Evolutionary conservation across 2,329 filamentous ascomycete genomes (phyloP).

Genomic region (Graphilbum ipis-grandicollis): DNA sequence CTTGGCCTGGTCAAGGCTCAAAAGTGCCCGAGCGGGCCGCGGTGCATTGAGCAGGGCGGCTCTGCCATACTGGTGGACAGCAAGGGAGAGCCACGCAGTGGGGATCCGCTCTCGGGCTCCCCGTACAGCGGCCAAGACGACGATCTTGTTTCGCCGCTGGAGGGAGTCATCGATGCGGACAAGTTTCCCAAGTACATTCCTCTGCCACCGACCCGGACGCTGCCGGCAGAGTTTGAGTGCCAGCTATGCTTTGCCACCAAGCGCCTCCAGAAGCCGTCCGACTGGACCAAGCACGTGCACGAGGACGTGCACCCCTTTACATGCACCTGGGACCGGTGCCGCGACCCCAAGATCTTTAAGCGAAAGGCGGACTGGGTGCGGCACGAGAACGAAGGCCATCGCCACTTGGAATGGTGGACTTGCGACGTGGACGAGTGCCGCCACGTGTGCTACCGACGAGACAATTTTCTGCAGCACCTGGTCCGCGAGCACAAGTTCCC

Average conservation of each 20-base stretch:
- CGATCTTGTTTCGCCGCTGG: conserved; percentile 35
- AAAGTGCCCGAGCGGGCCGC: conserved; percentile 40
- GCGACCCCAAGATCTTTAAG: conserved; percentile 82
- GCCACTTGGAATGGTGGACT: conserved; percentile 80
- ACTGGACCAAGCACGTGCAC: conserved; percentile 94
- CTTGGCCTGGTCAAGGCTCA: conserved; percentile 33
- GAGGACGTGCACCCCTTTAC: conserved; percentile 89
- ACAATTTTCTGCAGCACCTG: conserved; percentile 87
- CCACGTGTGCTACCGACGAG: conserved; percentile 71
- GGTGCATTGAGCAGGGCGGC: conserved; percentile 54
- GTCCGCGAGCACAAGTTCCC: conserved; percentile 78
- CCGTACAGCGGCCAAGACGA: conserved; percentile 43
- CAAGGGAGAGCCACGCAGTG: conserved; percentile 38
- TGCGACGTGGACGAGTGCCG: conserved; percentile 67
- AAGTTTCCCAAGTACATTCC: conserved; percentile 70
- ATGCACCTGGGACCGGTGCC: conserved; percentile 72
- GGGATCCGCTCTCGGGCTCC: conserved; percentile 37
- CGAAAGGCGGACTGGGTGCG: conserved; percentile 91
- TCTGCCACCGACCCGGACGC: conserved; percentile 54
- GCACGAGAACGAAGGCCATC: conserved; percentile 82
- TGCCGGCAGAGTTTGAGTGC: conserved; percentile 83
- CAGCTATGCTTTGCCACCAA: conserved; percentile 73
- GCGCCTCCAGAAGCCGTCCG: conserved; percentile 77
- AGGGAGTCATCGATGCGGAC: conserved; percentile 52
- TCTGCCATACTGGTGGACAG: conserved; percentile 42